Evolutionary conservation across 306 rosid species (phyloP).

Genomic region (Vigna reflexopilosa): DNA sequence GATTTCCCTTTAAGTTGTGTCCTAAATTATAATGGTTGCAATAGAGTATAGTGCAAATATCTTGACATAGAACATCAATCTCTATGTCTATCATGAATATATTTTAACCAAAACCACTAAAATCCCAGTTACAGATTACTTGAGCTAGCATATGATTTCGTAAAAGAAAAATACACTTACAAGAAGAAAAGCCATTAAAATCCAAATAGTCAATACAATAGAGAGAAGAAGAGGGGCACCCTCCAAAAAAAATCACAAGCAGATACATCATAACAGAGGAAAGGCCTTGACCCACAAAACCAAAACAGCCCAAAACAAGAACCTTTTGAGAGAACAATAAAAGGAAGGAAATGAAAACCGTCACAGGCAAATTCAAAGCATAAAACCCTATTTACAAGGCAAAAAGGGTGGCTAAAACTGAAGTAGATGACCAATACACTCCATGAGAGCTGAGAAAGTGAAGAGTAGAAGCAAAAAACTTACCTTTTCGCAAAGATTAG

Average conservation of each 20-base stretch:
- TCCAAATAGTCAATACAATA: slow-evolving; percentile 23
- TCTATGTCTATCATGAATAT: background rate
- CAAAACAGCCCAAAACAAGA: background rate
- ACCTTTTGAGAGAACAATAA: slow-evolving; percentile 29
- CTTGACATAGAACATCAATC: background rate
- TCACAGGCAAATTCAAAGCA: slow-evolving; percentile 34
- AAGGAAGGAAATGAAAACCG: background rate
- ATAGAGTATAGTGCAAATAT: slow-evolving; percentile 3
- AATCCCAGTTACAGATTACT: slow-evolving; percentile 25
- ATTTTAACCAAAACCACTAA: slow-evolving; percentile 29
- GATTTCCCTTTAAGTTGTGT: background rate
- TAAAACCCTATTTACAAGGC: slow-evolving; percentile 46
- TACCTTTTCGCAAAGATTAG: slow-evolving; percentile 46
- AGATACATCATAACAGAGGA: slow-evolving; percentile 32
- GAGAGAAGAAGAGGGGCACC: slow-evolving; percentile 4
- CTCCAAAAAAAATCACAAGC: background rate
- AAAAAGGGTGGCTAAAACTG: slow-evolving; percentile 35
- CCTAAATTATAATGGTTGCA: slow-evolving; percentile 8
- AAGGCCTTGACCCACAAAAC: slow-evolving; percentile 21
- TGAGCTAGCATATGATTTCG: slow-evolving; percentile 14
- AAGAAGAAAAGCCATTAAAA: slow-evolving; percentile 1
- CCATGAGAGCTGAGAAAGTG: slow-evolving; percentile 33
- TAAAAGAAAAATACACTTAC: slow-evolving; percentile 24
- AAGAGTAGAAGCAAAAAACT: slow-evolving; percentile 6
- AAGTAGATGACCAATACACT: slow-evolving; percentile 30